Evolutionary conservation across 2,329 filamentous ascomycete species (phyloP).

Genomic region (Leptographium flavum): DNA sequence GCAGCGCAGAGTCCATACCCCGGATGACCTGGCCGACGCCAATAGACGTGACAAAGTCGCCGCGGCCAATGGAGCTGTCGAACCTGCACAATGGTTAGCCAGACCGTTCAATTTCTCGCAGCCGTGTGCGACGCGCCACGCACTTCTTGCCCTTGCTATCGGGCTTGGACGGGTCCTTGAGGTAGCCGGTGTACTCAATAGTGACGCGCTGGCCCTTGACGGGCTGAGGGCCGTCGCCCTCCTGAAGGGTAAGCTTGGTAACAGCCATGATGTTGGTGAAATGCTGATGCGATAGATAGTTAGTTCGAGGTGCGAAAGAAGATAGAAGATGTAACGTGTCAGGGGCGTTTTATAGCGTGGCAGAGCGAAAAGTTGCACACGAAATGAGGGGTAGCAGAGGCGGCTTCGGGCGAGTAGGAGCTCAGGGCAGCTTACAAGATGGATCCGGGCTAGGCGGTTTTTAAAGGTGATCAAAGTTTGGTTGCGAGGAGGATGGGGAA

Average conservation of each 20-base stretch:
- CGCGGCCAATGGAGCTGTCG: slow-evolving; percentile 69
- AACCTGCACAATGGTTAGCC: slow-evolving; percentile 45
- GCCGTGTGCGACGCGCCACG: slow-evolving; percentile 17
- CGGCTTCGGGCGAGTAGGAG: too few relatives aligned
- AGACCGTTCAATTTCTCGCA: neutral
- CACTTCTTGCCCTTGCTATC: slow-evolving; percentile 60
- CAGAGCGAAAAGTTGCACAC: neutral
- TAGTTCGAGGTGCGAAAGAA: neutral
- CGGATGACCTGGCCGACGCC: slow-evolving; percentile 75
- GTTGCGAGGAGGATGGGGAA: neutral
- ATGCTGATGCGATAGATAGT: neutral
- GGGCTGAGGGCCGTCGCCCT: slow-evolving; percentile 51
- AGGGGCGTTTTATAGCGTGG: too few relatives aligned
- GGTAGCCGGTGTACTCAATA: slow-evolving; percentile 84
- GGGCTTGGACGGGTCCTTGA: slow-evolving; percentile 51
- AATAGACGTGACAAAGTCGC: slow-evolving; percentile 64
- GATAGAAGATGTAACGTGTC: neutral
- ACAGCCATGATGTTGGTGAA: slow-evolving; percentile 49
- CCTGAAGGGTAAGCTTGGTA: slow-evolving; percentile 46
- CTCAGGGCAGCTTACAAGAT: neutral
- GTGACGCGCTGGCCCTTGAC: slow-evolving; percentile 55
- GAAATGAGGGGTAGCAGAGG: neutral
- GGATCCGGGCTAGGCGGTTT: neutral
- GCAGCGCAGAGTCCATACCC: slow-evolving; percentile 35
- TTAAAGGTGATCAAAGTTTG: neutral